Percentiles rank a stretch among this genome's conserved stretches.
Conservation (phyloP, 2,329 filamentous ascomycete species). For the Dactylellina parvicollis region DNA sequence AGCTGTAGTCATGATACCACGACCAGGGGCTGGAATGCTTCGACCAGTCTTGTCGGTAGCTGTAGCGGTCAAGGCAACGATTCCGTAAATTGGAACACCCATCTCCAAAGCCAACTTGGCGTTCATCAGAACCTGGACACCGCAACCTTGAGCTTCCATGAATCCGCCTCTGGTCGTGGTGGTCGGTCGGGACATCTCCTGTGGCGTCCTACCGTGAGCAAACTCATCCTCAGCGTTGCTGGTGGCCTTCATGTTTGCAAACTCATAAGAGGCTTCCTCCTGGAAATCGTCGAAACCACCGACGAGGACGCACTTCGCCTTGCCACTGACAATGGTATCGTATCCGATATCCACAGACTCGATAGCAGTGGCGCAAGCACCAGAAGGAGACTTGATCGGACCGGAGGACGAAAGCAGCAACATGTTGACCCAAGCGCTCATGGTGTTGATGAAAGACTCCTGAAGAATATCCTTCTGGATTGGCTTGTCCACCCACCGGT, state of each 20-base stretch:
- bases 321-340: conserved; percentile 97
- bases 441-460: conserved; percentile 99
- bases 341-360: conserved; percentile 98
- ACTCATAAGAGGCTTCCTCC: conserved; percentile 98
- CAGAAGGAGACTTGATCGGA: conserved; percentile 97
- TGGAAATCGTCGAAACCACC: conserved; percentile 99
- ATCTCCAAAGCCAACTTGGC: conserved; percentile 95
- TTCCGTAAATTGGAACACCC: conserved; percentile 97
- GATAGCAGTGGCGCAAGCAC: conserved; percentile 95
- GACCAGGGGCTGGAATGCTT: conserved; percentile 93
- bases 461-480: conserved; percentile 99
- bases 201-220: conserved; percentile 89
- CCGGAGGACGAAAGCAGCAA: conserved; percentile 94
- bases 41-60: conserved; percentile 99
- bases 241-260: conserved; percentile 99
- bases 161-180: conserved; percentile 97
- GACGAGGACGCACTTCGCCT: conserved; percentile 95
- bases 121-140: conserved; percentile 98
- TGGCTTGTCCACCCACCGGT: conserved; percentile 94
- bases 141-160: conserved; percentile 99
- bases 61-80: conserved; percentile 90
- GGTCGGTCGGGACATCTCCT: conserved; percentile 97
- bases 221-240: conserved; percentile 98
- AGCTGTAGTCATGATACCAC: conserved; percentile 95
- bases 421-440: conserved; percentile 99